Percentiles rank a stretch among this genome's conserved stretches.
Evolutionary conservation across 2,329 filamentous ascomycete genomes (phyloP).

Genomic region (Rachicladosporium sp.): DNA sequence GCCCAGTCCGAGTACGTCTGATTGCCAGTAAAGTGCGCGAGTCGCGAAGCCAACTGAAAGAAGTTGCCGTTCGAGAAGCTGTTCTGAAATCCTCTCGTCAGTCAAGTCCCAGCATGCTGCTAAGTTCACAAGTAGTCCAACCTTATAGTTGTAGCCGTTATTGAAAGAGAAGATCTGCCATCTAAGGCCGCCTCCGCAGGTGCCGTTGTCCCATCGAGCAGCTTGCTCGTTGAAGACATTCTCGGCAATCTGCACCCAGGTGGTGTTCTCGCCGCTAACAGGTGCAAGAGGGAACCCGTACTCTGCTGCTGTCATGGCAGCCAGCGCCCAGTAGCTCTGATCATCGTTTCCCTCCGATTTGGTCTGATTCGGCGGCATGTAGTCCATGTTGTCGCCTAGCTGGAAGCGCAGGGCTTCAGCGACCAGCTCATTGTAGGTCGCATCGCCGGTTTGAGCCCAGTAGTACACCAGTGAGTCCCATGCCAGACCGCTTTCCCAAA

Average conservation of each 20-base stretch:
- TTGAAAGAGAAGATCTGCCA: slow-evolving; percentile 78
- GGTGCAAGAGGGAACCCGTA: slow-evolving; percentile 50
- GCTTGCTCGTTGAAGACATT: slow-evolving; percentile 69
- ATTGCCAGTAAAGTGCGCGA: slow-evolving; percentile 26
- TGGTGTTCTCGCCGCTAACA: slow-evolving; percentile 50
- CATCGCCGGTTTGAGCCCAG: slow-evolving; percentile 53
- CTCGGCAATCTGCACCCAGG: slow-evolving; percentile 62
- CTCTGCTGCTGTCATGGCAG: slow-evolving; percentile 69
- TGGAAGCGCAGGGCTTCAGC: slow-evolving; percentile 48
- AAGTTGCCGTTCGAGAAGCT: slow-evolving; percentile 69
- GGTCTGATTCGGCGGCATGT: slow-evolving; percentile 37
- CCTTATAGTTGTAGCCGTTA: slow-evolving; percentile 72
- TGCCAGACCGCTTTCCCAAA: slow-evolving; percentile 54
- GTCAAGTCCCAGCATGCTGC: too few species aligned
- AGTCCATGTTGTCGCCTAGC: slow-evolving; percentile 48
- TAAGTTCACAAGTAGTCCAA: too few species aligned
- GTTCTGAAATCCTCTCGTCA: too few species aligned
- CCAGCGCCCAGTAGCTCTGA: slow-evolving; percentile 67
- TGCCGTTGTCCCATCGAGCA: slow-evolving; percentile 51
- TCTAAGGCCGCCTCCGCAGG: slow-evolving; percentile 61
- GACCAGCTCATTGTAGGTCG: slow-evolving; percentile 47
- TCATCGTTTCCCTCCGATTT: slow-evolving; percentile 38
- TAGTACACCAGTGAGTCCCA: slow-evolving; percentile 61
- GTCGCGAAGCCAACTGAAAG: slow-evolving; percentile 60
- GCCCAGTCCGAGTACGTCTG: slow-evolving; percentile 55